phyloP scores from a whole-genome alignment of 1,284 basidiomycete genomes.

The Entoloma clypeatum region DNA sequence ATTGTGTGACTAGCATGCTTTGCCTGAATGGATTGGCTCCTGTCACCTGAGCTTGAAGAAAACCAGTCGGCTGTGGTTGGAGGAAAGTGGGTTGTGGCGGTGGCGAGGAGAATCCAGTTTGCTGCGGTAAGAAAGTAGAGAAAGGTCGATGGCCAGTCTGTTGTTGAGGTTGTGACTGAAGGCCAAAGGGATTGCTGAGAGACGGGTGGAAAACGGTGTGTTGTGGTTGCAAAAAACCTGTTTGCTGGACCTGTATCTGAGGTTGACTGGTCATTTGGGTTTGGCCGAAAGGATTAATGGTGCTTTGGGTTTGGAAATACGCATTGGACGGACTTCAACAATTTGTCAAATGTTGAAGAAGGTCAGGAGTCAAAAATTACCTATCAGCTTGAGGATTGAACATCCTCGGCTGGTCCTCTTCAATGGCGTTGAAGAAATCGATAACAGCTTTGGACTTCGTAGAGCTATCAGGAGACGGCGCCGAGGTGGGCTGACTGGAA shows the following conservation, averaged over 20 bases:
- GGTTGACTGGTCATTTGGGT: slow-evolving; percentile 50
- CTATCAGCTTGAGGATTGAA: slow-evolving; percentile 62
- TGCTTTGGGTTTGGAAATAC: slow-evolving; percentile 60
- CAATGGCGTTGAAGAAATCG: slow-evolving; percentile 94
- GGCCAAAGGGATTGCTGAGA: slow-evolving; percentile 44
- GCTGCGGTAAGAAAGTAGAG: slow-evolving; percentile 50
- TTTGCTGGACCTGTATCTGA: slow-evolving; percentile 50
- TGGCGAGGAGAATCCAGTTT: too few species aligned
- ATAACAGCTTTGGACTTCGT: slow-evolving; percentile 46
- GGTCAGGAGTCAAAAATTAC: slow-evolving; percentile 30
- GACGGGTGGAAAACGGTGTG: slow-evolving; percentile 39
- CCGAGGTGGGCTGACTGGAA: slow-evolving; percentile 23
- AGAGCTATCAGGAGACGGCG: slow-evolving; percentile 16
- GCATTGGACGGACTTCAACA: slow-evolving; percentile 44
- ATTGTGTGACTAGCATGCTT: slow-evolving; percentile 63
- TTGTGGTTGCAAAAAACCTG: slow-evolving; percentile 52
- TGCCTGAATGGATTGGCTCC: slow-evolving; percentile 75
- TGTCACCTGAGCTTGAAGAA: slow-evolving; percentile 56
- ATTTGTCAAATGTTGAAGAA: slow-evolving; percentile 6
- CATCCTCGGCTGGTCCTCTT: slow-evolving; percentile 75
- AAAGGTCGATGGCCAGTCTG: slow-evolving; percentile 52
- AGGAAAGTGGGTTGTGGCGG: slow-evolving; percentile 15
- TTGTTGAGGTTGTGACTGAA: slow-evolving; percentile 29
- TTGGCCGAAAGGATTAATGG: slow-evolving; percentile 78
- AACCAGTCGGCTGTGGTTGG: slow-evolving; percentile 31